phyloP scores from a whole-genome alignment of 169 alveolate genomes.

The Eimeria brunetti region DNA sequence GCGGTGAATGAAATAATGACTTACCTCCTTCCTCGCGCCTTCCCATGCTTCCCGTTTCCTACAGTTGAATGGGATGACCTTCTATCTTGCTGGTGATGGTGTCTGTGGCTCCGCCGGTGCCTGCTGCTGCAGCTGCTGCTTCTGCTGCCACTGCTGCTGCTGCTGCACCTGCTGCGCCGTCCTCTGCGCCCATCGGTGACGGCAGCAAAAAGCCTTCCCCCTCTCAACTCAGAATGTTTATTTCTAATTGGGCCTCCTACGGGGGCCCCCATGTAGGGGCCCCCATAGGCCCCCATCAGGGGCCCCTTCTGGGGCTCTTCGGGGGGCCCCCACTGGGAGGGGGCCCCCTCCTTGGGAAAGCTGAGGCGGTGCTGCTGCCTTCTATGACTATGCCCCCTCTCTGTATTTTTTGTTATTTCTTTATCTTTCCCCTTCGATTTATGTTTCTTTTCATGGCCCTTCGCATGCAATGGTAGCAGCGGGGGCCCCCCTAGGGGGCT shows the following conservation, averaged over 20 bases:
- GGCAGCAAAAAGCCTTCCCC: not conserved
- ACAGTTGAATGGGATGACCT: not conserved
- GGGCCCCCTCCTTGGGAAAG: not conserved
- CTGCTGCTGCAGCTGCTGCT: not conserved
- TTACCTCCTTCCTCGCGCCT: not conserved
- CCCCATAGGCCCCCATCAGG: conserved; percentile 3
- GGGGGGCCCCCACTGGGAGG: not conserved
- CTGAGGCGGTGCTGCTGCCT: not conserved
- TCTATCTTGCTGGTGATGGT: not conserved
- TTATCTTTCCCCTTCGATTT: not conserved
- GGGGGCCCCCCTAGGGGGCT: not conserved
- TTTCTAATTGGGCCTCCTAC: not conserved
- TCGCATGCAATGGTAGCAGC: not conserved
- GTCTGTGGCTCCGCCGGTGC: not conserved
- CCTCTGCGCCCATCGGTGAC: not conserved
- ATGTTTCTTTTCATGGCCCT: not conserved
- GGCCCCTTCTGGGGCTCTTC: not conserved
- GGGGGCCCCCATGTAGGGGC: conserved; percentile 9
- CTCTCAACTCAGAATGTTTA: not conserved
- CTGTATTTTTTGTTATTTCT: not conserved
- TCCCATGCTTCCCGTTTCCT: not conserved
- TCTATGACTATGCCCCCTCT: not conserved
- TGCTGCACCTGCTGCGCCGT: conserved; percentile 16
- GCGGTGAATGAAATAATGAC: not conserved
- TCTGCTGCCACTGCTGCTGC: conserved; percentile 8